Evolutionary conservation across 306 rosid species (phyloP), one percentile per base, ranked within the genome.

Genomic region (Prinsepia uniflora): DNA sequence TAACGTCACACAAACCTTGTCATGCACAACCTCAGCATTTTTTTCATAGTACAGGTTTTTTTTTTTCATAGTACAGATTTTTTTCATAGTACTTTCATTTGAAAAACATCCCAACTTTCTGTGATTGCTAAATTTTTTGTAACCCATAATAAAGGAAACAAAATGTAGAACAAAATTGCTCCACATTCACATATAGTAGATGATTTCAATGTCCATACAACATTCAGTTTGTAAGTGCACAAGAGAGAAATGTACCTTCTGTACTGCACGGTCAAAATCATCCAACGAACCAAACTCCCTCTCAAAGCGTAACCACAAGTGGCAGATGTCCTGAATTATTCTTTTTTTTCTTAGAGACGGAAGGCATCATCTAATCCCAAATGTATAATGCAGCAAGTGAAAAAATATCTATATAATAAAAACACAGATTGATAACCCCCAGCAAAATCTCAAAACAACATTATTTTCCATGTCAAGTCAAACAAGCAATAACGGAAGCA

Each of bases 281-380:
- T 90, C 92, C 72, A n/a, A 79, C 10, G 81, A 82, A 63, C 98
- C 96, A 59, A 77, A 86, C 78, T 94, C 91, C 83, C 97, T 90
- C 85, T 94, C 98, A 70, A 90, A 94, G 78, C 92, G 85, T 71
- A 94, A 72, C 97, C 98, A 94, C 20, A 88, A 81, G 71, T 81
- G 75, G 89, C 98, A 94, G 75, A 90, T 94, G 77, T 94, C 98
- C 98, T 93, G 98, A 88, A 90, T 80, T n/a, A n/a, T n/a, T n/a
- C n/a, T n/a, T n/a, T n/a, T n/a, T n/a, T n/a, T n/a, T n/a, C n/a
- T n/a, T 88, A 90, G 93, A 74, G 77, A 84, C 80, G 74, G 91
- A 80, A 88, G 79, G 84, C 82, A 86, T 82, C 91, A 92, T 88
- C 88, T 82, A 92, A 81, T 85, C 72, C 88, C 82, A 84, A 83